Percentiles rank a stretch among this genome's conserved stretches.
Conservation (phyloP, 176 grass and related monocot genomes). For the Ensete ventricosum region DNA sequence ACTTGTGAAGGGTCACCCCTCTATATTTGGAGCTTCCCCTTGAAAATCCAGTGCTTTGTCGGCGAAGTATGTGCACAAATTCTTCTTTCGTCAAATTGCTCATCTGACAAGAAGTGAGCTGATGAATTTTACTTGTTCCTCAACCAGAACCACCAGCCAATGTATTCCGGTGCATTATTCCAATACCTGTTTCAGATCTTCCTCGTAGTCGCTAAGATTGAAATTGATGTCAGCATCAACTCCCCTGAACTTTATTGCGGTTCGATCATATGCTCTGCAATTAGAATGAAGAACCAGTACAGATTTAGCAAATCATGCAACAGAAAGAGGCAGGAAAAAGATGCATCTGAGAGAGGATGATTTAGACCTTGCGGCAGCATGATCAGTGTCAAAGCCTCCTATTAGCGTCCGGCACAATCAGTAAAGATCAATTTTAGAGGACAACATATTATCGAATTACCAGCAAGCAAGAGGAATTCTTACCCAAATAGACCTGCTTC, state of each 20-base stretch:
- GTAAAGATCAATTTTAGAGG: background rate
- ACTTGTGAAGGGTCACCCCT: conserved; percentile 97
- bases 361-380: conserved; percentile 77
- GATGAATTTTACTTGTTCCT: background rate
- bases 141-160: background rate
- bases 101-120: conserved; percentile 33
- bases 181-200: conserved; percentile 69
- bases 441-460: conserved; percentile 1
- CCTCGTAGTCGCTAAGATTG: conserved; percentile 78
- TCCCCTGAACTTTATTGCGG: conserved; percentile 89
- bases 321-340: background rate
- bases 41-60: conserved; percentile 90
- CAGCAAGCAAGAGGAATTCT: conserved; percentile 10
- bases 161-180: background rate
- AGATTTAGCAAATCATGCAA: background rate
- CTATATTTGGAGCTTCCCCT: conserved; percentile 91
- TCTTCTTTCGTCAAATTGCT: conserved; percentile 85
- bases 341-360: background rate
- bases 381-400: conserved; percentile 95
- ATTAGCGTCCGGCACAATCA: background rate
- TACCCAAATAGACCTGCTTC: conserved; percentile 92
- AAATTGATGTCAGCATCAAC: conserved; percentile 96
- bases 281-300: background rate
- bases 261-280: conserved; percentile 76
- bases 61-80: conserved; percentile 82